Evolutionary conservation across 2,329 filamentous ascomycete genomes (phyloP), one percentile per base, ranked within the genome.

Genomic region (Calonectria naviculata): DNA sequence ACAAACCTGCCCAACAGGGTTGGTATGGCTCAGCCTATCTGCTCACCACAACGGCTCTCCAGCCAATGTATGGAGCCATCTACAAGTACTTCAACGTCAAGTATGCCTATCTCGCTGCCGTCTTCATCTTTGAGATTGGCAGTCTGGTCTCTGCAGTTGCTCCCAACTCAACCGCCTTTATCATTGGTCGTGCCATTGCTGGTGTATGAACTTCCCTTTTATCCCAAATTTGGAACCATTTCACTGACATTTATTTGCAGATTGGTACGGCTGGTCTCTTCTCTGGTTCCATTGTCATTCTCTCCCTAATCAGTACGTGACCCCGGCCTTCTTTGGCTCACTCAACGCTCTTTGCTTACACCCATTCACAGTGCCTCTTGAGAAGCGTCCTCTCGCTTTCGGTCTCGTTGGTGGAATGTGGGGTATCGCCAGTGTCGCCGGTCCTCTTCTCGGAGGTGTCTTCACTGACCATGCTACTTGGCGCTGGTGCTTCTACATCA

Each of bases 341-440:
- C 29, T 13, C 29, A 19, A 60, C 31, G 1, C 34, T 17, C 21
- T 26, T 46, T 47, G 28, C 70, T 68, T 26, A 72, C 65, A 74
- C 64, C 24, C 31, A 1, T 17, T 3, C 9, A 2, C 15, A 83
- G 86, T 91, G 58, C 89, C 89, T 5, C 83, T 91, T 10, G 80
- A 85, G 9, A 88, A 89, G 75, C 83, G 89, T 36, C 89, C 86
- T 9, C 80, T 89, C 34, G 88, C 87, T 28, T 89, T 89, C 65
- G 89, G 89, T 29, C 78, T 90, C 46, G 84, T 90, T 46, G 87
- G 87, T 13, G 87, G 84, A 61, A 89, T 90, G 83, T 91, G 87
- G 80, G 89, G 89, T 19, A 84, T 91, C 61, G 88, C 88, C 47
- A 84, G 81, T 31, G 86, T 89, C 8, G 84, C 85, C 4, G 88